Conservation (phyloP, 345 rosid species). For the Brassica rapa region DNA sequence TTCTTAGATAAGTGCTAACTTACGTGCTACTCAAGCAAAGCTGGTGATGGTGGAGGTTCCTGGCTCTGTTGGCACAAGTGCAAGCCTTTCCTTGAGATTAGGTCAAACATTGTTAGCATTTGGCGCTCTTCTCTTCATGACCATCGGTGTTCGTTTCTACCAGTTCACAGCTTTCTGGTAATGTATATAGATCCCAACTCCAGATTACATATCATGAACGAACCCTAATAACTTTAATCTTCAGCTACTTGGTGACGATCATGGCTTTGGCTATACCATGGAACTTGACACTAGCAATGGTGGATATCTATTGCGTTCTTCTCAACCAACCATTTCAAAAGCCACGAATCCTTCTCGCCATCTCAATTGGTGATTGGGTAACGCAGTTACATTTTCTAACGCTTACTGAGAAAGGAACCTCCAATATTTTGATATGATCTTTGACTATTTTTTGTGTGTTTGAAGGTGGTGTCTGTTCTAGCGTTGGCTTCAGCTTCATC, state of each 20-base stretch:
- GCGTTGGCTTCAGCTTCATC: constrained; percentile 81
- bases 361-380: constrained; percentile 89
- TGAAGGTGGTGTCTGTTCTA: constrained; percentile 70
- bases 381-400: neutral
- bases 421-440: neutral
- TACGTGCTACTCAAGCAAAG: constrained; percentile 22
- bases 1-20: neutral
- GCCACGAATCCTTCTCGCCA: constrained; percentile 56
- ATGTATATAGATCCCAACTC: neutral
- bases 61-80: constrained; percentile 76
- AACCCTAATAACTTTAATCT: constrained; percentile 12
- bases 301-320: constrained; percentile 74
- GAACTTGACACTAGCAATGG: constrained; percentile 76
- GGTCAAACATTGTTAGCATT: constrained; percentile 74
- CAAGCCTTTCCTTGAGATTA: constrained; percentile 76
- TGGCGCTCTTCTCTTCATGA: constrained; percentile 86
- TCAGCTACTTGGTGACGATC: constrained; percentile 80
- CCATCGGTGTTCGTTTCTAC: constrained; percentile 79
- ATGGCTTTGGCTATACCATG: constrained; percentile 93
- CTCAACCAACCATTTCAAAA: constrained; percentile 65
- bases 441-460: neutral
- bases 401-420: neutral
- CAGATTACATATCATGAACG: neutral
- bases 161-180: constrained; percentile 94
- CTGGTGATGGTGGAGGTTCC: constrained; percentile 60